A percentile compares a stretch with the other conserved stretches of the same genome.
These are phyloP conservation scores for Dichotomopilus funicola DNA, from an alignment of 2,329 filamentous ascomycete genomes.

Conservation along the genomic window DNA sequence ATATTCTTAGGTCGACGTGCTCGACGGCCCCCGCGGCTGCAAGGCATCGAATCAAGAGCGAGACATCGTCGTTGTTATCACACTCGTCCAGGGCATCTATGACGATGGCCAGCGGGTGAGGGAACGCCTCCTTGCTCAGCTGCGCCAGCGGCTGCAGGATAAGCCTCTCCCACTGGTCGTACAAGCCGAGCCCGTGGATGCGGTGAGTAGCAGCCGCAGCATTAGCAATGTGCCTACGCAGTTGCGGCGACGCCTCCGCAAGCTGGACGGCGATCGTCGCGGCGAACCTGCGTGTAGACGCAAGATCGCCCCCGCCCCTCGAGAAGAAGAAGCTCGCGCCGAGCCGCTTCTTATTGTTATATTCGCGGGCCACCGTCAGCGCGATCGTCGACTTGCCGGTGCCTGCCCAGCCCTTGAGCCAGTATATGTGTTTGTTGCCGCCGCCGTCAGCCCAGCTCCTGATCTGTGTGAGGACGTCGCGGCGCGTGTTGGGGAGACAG, in stretches of 20 bases:
- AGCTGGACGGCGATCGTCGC: slow-evolving; percentile 4
- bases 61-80: slow-evolving; percentile 1
- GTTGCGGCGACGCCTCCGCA: not conserved
- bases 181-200: slow-evolving; percentile 4
- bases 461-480: slow-evolving; percentile 5
- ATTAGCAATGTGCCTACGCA: slow-evolving; percentile 1
- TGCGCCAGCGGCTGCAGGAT: slow-evolving; percentile 1
- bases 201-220: not conserved
- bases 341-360: not conserved
- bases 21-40: not conserved
- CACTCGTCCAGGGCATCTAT: slow-evolving; percentile 4
- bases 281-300: slow-evolving; percentile 1
- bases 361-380: not conserved
- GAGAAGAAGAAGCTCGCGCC: slow-evolving; percentile 7
- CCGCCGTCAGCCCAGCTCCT: not conserved
- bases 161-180: slow-evolving; percentile 6
- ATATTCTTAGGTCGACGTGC: not conserved
- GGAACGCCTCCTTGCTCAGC: slow-evolving; percentile 1
- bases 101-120: not conserved
- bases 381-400: slow-evolving; percentile 5
- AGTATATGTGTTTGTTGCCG: not conserved
- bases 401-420: slow-evolving; percentile 3
- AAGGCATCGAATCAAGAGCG: slow-evolving; percentile 3
- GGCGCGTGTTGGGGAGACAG: slow-evolving; percentile 1
- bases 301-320: slow-evolving; percentile 2